phyloP scores from a whole-genome alignment of 805 yeast genomes.

The Lachancea sp. region DNA sequence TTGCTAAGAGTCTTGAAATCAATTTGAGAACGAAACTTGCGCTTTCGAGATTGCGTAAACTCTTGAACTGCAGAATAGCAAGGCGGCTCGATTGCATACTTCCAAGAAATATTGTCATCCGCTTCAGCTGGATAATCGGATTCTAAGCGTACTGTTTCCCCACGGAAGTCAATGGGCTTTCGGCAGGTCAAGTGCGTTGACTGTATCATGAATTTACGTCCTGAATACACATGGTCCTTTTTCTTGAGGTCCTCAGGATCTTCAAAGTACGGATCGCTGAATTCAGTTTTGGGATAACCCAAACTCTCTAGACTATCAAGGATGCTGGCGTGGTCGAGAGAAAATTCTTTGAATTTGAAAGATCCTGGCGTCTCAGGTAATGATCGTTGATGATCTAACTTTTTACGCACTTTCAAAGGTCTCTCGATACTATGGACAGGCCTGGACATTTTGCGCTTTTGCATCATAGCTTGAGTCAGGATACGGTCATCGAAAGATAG shows the following conservation, averaged over 20 bases:
- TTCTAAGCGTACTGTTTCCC: conserved; percentile 11
- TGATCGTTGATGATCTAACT: neutral
- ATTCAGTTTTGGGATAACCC: conserved; percentile 47
- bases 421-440: neutral
- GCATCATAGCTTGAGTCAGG: conserved; percentile 5
- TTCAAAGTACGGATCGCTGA: conserved; percentile 59
- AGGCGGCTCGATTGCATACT: conserved; percentile 46
- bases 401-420: neutral
- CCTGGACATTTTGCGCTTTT: neutral
- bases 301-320: conserved; percentile 41
- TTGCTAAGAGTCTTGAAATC: conserved; percentile 6
- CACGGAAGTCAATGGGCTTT: conserved; percentile 27
- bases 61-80: conserved; percentile 18
- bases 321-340: conserved; percentile 28
- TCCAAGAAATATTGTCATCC: conserved; percentile 35
- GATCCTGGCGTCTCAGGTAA: neutral
- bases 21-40: conserved; percentile 9
- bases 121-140: neutral
- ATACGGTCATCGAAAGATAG: neutral
- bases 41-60: conserved; percentile 3
- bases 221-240: conserved; percentile 59
- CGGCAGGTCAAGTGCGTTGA: conserved; percentile 31
- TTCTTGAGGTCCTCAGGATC: conserved; percentile 45
- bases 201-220: conserved; percentile 47
- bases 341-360: neutral